phyloP scores from a whole-genome alignment of 202 grass and related monocot genomes.

The Panicum hallii region DNA sequence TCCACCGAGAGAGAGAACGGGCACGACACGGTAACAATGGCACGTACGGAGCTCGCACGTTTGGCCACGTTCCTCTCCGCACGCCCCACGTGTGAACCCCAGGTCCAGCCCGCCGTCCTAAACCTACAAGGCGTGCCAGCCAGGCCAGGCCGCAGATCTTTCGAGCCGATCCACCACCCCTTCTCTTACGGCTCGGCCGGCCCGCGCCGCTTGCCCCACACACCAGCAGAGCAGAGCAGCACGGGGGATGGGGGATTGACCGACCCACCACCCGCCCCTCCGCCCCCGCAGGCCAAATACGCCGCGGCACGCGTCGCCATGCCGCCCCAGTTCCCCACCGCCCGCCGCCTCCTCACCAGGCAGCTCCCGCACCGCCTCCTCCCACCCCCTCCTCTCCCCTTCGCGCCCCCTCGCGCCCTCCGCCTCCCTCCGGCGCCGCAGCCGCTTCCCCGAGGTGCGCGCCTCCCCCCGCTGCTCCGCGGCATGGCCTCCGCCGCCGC shows the following conservation, averaged over 20 bases:
- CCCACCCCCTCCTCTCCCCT: neutral
- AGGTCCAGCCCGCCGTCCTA: neutral
- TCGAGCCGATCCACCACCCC: neutral
- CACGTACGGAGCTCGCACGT: neutral
- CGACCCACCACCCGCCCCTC: neutral
- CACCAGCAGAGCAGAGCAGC: neutral
- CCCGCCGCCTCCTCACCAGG: slow-evolving; percentile 34
- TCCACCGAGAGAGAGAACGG: too few species aligned
- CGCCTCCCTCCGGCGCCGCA: neutral
- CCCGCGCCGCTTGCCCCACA: neutral
- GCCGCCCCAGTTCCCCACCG: slow-evolving; percentile 51
- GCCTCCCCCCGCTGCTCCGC: neutral
- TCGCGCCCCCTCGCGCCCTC: neutral
- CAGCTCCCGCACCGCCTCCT: slow-evolving; percentile 7
- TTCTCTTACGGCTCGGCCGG: neutral
- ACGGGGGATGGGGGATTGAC: slow-evolving; percentile 9
- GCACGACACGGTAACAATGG: too few species aligned
- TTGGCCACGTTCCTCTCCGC: neutral
- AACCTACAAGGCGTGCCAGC: neutral
- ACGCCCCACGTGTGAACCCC: neutral
- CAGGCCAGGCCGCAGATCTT: neutral
- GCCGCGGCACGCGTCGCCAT: slow-evolving; percentile 45
- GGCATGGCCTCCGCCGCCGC: slow-evolving; percentile 43
- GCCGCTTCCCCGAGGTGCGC: slow-evolving; percentile 11
- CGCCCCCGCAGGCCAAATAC: slow-evolving; percentile 22